These are phyloP conservation scores for Aspergillus costaricaensis DNA, from an alignment of 2,329 filamentous ascomycete genomes.

Conservation along the genomic window DNA sequence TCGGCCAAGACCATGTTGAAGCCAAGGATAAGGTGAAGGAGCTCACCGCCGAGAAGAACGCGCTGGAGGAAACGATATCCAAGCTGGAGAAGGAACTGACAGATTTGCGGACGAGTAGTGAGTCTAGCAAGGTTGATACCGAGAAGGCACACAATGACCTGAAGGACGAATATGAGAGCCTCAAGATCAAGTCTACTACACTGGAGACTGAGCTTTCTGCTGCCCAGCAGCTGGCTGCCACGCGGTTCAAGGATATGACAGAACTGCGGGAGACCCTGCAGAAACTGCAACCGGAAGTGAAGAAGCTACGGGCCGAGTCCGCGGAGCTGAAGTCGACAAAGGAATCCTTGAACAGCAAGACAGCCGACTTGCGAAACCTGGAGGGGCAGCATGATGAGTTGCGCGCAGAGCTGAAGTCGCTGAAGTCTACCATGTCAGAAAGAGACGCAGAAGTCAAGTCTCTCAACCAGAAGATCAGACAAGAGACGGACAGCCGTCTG, in stretches of 20 bases:
- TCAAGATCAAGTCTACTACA: constrained; percentile 68
- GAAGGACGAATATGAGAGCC: constrained; percentile 66
- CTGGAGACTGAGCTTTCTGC: constrained; percentile 83
- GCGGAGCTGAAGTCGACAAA: constrained; percentile 71
- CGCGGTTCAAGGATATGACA: constrained; percentile 82
- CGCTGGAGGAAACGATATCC: constrained; percentile 64
- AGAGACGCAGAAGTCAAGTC: constrained; percentile 76
- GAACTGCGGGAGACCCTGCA: constrained; percentile 78
- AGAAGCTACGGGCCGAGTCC: constrained; percentile 74
- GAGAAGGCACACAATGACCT: constrained; percentile 58
- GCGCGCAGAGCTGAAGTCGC: constrained; percentile 68
- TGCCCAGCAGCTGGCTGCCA: constrained; percentile 81
- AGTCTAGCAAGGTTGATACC: constrained; percentile 48
- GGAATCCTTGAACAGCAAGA: constrained; percentile 69
- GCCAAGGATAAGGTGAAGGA: constrained; percentile 74
- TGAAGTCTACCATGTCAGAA: constrained; percentile 70
- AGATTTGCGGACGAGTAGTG: constrained; percentile 53
- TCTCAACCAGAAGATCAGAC: constrained; percentile 74
- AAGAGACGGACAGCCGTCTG: constrained; percentile 70
- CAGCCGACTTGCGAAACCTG: constrained; percentile 68
- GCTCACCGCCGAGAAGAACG: constrained; percentile 68
- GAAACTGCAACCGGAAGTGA: constrained; percentile 84
- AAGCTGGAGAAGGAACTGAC: constrained; percentile 72
- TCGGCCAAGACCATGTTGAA: constrained; percentile 82
- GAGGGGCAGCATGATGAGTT: constrained; percentile 83